Evolutionary conservation across 2,329 filamentous ascomycete species (phyloP), one percentile per base, ranked within the genome.

Genomic region (Talaromyces sp.): DNA sequence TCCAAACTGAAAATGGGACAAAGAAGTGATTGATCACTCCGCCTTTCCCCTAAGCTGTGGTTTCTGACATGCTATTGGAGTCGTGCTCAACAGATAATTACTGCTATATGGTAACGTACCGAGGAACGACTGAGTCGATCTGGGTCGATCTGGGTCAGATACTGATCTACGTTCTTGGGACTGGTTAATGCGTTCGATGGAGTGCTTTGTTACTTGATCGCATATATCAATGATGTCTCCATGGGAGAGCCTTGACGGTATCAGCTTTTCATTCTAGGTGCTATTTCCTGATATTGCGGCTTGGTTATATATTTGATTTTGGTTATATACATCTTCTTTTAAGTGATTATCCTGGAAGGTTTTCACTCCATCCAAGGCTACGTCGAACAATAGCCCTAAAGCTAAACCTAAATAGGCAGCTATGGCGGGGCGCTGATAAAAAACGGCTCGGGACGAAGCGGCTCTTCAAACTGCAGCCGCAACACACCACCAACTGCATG

Each of bases 41-140:
- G n/a, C n/a, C n/a, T n/a, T n/a, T n/a, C n/a, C n/a, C n/a, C n/a
- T n/a, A n/a, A n/a, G n/a, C n/a, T n/a, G n/a, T n/a, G n/a, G n/a
- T n/a, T n/a, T n/a, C n/a, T n/a, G n/a, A n/a, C n/a, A n/a, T 8
- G 72, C 81, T 0, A n/a, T 84, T 85, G 64, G 83, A 86, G 63
- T 48, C 45, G 25, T 48, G 45, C 45, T 48, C 45, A 70, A 80
- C 80, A 0, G 21, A 77, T 79, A 2, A 74, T 83, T 2, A 83
- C 80, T 0, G 79, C 81, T 59, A 80, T 80, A 73, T 83, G 80
- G 80, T 83, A 79, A 70, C 75, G 78, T 5, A 74, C 79, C 40
- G 70, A 75, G 9, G 80, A 82, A 63, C 79, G 81, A 63, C 80
- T n/a, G n/a, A n/a, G n/a, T n/a, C n/a, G n/a, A n/a, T n/a, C n/a